Percentiles rank a stretch among this genome's conserved stretches.
Conservation (phyloP, 2,329 filamentous ascomycete genomes). For the Fusarium tanahbumbuense region DNA sequence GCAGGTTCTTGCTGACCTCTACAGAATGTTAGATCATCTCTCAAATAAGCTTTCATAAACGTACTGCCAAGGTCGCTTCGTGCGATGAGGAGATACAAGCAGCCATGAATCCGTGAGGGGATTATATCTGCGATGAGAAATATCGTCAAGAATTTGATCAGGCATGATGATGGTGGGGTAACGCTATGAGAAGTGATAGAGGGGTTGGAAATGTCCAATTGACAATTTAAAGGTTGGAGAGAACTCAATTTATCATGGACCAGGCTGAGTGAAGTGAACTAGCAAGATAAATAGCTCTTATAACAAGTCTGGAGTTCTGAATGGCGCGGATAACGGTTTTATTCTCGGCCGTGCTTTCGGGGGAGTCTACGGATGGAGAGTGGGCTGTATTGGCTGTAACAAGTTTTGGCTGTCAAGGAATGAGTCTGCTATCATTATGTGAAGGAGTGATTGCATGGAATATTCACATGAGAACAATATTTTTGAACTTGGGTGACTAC, state of each 20-base stretch:
- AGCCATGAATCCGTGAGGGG: conserved; percentile 91
- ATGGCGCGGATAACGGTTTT: conserved; percentile 42
- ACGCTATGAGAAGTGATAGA: conserved; percentile 13
- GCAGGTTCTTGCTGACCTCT: conserved; percentile 83
- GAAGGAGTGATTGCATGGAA: neutral
- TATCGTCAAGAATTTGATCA: conserved; percentile 87
- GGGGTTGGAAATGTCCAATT: neutral
- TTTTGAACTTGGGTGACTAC: too few relatives aligned
- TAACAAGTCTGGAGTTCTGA: conserved; percentile 15
- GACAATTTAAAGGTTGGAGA: neutral
- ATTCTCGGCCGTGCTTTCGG: conserved; percentile 44
- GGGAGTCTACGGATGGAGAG: conserved; percentile 25
- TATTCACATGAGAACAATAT: too few relatives aligned
- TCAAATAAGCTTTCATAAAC: conserved; percentile 49
- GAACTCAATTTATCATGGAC: conserved; percentile 17
- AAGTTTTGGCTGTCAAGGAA: neutral
- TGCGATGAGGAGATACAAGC: conserved; percentile 94
- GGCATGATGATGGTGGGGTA: conserved; percentile 65
- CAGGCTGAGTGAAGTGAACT: neutral
- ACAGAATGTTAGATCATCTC: conserved; percentile 13
- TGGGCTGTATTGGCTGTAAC: conserved; percentile 31
- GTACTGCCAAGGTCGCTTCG: conserved; percentile 98
- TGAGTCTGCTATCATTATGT: neutral
- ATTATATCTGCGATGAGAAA: conserved; percentile 95
- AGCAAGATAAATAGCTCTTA: conserved; percentile 28